Conservation (phyloP, 1,139 yeast genomes). For the Blastobotrys arbuscula region DNA sequence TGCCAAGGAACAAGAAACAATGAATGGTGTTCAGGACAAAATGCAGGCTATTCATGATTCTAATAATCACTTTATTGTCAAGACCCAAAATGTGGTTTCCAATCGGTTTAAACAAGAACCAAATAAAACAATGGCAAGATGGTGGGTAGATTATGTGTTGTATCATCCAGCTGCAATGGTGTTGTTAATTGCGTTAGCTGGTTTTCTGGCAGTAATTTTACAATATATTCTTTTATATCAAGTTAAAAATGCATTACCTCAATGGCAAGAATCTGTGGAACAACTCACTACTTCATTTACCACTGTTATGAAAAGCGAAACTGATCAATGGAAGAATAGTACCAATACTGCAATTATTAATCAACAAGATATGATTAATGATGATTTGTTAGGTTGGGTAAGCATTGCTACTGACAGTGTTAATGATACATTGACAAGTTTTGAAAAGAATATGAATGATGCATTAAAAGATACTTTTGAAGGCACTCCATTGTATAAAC, state of each 20-base stretch:
- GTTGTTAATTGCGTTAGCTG: constrained; percentile 40
- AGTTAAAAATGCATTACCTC: constrained; percentile 23
- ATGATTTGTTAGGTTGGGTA: constrained; percentile 63
- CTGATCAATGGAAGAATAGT: constrained; percentile 44
- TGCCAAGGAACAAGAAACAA: constrained; percentile 14
- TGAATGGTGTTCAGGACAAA: neutral
- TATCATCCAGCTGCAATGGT: constrained; percentile 32
- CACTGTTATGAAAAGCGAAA: constrained; percentile 18
- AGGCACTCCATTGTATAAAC: constrained; percentile 56
- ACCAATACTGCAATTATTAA: constrained; percentile 45
- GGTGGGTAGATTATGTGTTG: constrained; percentile 33
- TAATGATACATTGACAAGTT: constrained; percentile 49
- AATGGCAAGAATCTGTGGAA: constrained; percentile 16
- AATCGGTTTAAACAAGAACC: constrained; percentile 6
- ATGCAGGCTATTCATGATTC: constrained; percentile 17
- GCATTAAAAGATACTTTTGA: constrained; percentile 57
- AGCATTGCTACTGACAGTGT: constrained; percentile 48
- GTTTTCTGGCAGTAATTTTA: constrained; percentile 38
- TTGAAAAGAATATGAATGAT: constrained; percentile 47
- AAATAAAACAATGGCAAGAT: constrained; percentile 22
- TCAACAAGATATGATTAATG: constrained; percentile 50
- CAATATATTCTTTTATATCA: constrained; percentile 39
- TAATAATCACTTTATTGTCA: constrained; percentile 13
- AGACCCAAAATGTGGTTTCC: constrained; percentile 15
- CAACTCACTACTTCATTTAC: constrained; percentile 19